phyloP scores from a whole-genome alignment of 495 filamentous ascomycete genomes.

The Penicillium nucicola region DNA sequence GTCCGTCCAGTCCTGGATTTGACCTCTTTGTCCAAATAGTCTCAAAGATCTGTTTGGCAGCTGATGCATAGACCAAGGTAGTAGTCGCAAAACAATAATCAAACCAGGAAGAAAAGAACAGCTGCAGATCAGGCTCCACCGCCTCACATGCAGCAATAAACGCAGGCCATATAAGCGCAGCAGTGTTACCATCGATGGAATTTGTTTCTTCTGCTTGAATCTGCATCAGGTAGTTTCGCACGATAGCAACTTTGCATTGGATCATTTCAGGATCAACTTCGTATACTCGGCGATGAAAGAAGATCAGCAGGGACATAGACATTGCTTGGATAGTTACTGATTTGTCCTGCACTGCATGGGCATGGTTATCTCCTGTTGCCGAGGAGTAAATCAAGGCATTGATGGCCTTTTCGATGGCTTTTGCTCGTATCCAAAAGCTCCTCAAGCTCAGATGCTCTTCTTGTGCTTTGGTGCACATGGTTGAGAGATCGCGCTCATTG shows the following conservation, averaged over 20 bases:
- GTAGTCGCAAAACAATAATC: constrained; percentile 12
- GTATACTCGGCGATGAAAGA: constrained; percentile 20
- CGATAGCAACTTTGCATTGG: constrained; percentile 11
- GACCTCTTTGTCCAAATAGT: constrained; percentile 15
- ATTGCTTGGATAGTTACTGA: constrained; percentile 11
- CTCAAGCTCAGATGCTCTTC: constrained; percentile 3
- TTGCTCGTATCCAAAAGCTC: constrained; percentile 19
- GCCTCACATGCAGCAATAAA: constrained; percentile 26
- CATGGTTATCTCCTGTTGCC: neutral
- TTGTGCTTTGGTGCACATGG: neutral
- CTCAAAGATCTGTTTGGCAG: constrained; percentile 10
- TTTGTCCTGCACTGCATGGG: neutral
- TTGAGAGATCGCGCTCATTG: constrained; percentile 21
- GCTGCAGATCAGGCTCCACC: constrained; percentile 5
- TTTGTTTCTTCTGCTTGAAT: constrained; percentile 4
- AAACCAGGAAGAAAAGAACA: constrained; percentile 16
- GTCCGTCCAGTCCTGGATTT: neutral
- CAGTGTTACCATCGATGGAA: constrained; percentile 3
- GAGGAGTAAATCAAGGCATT: constrained; percentile 1
- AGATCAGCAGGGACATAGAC: constrained; percentile 19
- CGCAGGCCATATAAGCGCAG: constrained; percentile 18
- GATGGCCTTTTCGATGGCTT: constrained; percentile 18
- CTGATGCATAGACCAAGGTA: constrained; percentile 10
- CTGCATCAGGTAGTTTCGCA: constrained; percentile 1
- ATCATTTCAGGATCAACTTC: constrained; percentile 18